Conservation (phyloP, 2,329 filamentous ascomycete genomes). For the Arachnopeziza araneosa region DNA sequence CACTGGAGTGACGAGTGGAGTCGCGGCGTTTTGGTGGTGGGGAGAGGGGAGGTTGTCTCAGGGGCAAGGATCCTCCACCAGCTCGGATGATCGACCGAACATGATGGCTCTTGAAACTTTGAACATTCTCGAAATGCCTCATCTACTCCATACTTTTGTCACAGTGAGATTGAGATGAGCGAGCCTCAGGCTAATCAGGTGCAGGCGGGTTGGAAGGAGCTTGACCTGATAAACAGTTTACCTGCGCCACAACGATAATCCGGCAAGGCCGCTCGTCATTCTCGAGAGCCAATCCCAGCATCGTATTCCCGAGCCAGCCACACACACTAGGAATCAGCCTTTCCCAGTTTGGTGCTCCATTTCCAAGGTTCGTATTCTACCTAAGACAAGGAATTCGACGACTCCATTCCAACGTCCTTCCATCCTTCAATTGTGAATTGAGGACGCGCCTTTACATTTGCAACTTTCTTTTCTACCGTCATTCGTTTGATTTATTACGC, state of each 20-base stretch:
- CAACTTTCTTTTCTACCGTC: neutral
- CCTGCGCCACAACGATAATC: too few species aligned
- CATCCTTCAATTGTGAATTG: neutral
- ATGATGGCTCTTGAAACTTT: neutral
- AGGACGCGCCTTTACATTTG: neutral
- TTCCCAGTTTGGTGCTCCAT: neutral
- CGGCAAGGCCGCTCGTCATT: too few species aligned
- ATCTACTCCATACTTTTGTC: neutral
- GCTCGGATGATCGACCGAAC: too few species aligned
- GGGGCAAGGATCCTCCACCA: neutral
- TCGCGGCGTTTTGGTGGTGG: too few species aligned
- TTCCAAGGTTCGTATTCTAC: neutral
- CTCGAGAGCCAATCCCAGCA: neutral
- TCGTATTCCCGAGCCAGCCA: neutral
- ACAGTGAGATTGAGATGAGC: neutral
- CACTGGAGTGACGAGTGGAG: too few species aligned
- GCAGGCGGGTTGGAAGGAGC: too few species aligned
- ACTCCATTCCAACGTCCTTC: neutral
- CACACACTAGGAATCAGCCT: neutral
- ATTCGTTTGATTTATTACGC: constrained; percentile 1
- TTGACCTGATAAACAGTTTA: too few species aligned
- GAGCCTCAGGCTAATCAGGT: neutral
- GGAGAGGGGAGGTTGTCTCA: too few species aligned
- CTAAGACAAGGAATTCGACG: neutral
- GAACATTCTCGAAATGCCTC: neutral